These are phyloP conservation scores for Crataegus laevigata DNA, from an alignment of 306 rosid genomes.

Conservation along the genomic window DNA sequence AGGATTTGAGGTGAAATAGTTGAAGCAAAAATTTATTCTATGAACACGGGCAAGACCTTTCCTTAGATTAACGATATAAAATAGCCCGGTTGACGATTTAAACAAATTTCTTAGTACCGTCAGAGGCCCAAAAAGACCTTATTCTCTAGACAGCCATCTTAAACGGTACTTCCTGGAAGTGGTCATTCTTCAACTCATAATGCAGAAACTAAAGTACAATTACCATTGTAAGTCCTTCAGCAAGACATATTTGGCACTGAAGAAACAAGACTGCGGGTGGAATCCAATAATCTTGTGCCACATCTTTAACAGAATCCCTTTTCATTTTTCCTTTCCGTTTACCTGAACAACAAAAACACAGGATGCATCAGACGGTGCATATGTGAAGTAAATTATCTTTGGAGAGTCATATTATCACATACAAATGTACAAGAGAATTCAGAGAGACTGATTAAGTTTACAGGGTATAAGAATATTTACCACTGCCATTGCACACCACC, in stretches of 20 bases:
- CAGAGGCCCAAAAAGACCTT: neutral
- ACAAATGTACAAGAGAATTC: neutral
- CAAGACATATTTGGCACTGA: constrained; percentile 86
- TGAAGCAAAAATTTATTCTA: constrained; percentile 11
- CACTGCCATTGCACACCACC: constrained; percentile 39
- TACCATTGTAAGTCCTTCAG: constrained; percentile 91
- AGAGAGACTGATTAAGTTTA: neutral
- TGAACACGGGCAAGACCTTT: constrained; percentile 5
- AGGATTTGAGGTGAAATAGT: constrained; percentile 15
- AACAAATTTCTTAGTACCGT: neutral
- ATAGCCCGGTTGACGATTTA: constrained; percentile 3
- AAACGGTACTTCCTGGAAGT: constrained; percentile 11
- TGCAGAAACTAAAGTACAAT: constrained; percentile 18
- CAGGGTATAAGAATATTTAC: constrained; percentile 29
- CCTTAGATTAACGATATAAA: neutral
- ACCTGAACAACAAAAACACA: constrained; percentile 44
- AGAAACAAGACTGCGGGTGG: constrained; percentile 75
- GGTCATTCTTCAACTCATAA: neutral
- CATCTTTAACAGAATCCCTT: constrained; percentile 59
- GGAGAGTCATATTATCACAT: neutral
- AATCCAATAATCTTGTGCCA: constrained; percentile 48
- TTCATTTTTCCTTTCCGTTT: constrained; percentile 74
- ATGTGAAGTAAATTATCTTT: neutral
- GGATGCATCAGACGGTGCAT: constrained; percentile 7
- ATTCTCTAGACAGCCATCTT: neutral